These are phyloP conservation scores for Tetrahymena thermophila DNA, from an alignment of 73 alveolate species.

Conservation along the genomic window DNA sequence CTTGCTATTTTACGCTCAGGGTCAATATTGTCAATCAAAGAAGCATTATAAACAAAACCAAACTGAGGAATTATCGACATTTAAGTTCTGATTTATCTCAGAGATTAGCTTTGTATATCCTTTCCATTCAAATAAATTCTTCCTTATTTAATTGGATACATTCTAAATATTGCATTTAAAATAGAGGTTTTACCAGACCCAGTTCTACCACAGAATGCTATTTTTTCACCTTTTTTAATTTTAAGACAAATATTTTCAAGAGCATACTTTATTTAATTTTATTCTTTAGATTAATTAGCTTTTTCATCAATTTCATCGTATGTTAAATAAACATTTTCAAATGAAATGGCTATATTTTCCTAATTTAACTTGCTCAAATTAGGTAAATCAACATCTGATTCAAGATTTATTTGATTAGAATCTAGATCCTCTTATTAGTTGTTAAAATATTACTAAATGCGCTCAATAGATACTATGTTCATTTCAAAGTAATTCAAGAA, in stretches of 20 bases:
- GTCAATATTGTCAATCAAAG: conserved; percentile 76
- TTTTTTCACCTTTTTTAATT: conserved; percentile 52
- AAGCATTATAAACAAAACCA: conserved; percentile 58
- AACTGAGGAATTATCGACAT: conserved; percentile 69
- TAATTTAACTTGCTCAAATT: background rate
- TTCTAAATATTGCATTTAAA: conserved; percentile 58
- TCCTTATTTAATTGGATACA: conserved; percentile 51
- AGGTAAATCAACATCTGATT: background rate
- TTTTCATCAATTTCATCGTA: conserved; percentile 21
- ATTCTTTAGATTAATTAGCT: background rate
- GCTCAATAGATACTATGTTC: conserved; percentile 24
- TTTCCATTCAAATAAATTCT: conserved; percentile 50
- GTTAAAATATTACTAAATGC: conserved; percentile 17
- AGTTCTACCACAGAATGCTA: conserved; percentile 83
- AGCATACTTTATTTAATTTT: conserved; percentile 9
- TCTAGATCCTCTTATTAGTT: conserved; percentile 13
- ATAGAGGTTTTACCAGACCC: conserved; percentile 86
- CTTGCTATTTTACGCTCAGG: conserved; percentile 60
- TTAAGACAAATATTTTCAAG: background rate
- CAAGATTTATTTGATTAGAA: background rate
- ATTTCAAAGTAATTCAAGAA: conserved; percentile 23
- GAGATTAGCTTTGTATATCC: conserved; percentile 34
- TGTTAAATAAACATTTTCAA: conserved; percentile 23
- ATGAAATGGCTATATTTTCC: background rate
- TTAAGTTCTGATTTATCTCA: conserved; percentile 53